Conservation (phyloP, 352 stramenopile genomes). For the Sclerospora graminicola region DNA sequence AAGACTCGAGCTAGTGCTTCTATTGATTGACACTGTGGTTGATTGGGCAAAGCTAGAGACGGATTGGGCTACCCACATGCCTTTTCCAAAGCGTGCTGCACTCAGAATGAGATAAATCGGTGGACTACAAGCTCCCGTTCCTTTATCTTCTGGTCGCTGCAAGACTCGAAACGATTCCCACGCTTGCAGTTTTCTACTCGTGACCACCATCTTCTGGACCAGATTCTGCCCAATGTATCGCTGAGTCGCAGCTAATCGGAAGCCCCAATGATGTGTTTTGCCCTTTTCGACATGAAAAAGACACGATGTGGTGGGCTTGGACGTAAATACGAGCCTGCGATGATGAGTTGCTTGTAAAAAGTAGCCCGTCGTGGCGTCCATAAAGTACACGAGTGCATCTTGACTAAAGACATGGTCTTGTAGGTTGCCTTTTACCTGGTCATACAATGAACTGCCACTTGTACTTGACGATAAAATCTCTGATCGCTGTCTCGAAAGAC, state of each 20-base stretch:
- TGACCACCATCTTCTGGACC: slow-evolving; percentile 44
- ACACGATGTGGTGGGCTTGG: slow-evolving; percentile 44
- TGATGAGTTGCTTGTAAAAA: slow-evolving; percentile 55
- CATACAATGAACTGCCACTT: slow-evolving; percentile 56
- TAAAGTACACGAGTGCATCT: slow-evolving; percentile 48
- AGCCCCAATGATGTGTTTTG: slow-evolving; percentile 79
- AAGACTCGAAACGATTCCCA: slow-evolving; percentile 74
- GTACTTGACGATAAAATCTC: no score
- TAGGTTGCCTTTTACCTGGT: slow-evolving; percentile 46
- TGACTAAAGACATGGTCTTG: slow-evolving; percentile 43
- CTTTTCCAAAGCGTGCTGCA: slow-evolving; percentile 68
- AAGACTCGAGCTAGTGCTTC: no score
- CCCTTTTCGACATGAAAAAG: slow-evolving; percentile 64
- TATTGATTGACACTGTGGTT: slow-evolving; percentile 11
- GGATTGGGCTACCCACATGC: slow-evolving; percentile 66
- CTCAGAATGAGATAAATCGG: slow-evolving; percentile 64
- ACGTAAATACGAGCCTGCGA: slow-evolving; percentile 58
- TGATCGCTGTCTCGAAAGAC: no score
- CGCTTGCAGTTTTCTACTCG: slow-evolving; percentile 50
- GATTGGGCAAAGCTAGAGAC: slow-evolving; percentile 2
- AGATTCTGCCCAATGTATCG: slow-evolving; percentile 71
- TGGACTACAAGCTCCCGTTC: slow-evolving; percentile 6
- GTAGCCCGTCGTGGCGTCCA: slow-evolving; percentile 37
- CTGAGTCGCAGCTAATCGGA: slow-evolving; percentile 47
- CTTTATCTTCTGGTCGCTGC: slow-evolving; percentile 22